These are phyloP conservation scores for Capsicum rhomboideum DNA, from an alignment of 257 asterid species.

Conservation along the genomic window DNA sequence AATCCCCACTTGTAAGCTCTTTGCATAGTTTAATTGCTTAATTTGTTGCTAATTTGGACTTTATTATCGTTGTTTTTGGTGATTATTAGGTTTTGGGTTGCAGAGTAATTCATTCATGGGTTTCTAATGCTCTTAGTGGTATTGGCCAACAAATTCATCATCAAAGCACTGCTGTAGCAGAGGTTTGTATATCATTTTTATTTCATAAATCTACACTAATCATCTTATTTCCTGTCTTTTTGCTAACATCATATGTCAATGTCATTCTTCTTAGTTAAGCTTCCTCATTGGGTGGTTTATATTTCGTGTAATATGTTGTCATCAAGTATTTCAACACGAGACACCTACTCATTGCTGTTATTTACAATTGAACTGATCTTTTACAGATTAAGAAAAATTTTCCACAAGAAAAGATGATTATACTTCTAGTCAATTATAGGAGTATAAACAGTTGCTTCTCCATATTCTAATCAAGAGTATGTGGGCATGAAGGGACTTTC, in stretches of 20 bases:
- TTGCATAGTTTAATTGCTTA: background rate
- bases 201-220: background rate
- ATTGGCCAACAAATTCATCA: slow-evolving; percentile 45
- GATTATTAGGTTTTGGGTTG: slow-evolving; percentile 76
- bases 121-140: slow-evolving; percentile 53
- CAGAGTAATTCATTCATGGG: slow-evolving; percentile 80
- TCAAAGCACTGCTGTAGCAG: slow-evolving; percentile 38
- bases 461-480: background rate
- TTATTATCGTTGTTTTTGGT: slow-evolving; percentile 35
- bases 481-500: background rate
- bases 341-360: background rate
- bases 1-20: background rate
- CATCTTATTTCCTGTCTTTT: background rate
- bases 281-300: background rate
- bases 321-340: background rate
- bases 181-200: slow-evolving; percentile 37
- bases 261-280: background rate
- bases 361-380: background rate
- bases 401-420: background rate
- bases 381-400: background rate
- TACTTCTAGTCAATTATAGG: background rate
- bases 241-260: background rate
- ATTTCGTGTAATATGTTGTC: background rate
- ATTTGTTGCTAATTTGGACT: slow-evolving; percentile 4
- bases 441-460: background rate